These are phyloP conservation scores for Epichloe hybrida DNA, from an alignment of 2,329 filamentous ascomycete genomes.

Conservation along the genomic window DNA sequence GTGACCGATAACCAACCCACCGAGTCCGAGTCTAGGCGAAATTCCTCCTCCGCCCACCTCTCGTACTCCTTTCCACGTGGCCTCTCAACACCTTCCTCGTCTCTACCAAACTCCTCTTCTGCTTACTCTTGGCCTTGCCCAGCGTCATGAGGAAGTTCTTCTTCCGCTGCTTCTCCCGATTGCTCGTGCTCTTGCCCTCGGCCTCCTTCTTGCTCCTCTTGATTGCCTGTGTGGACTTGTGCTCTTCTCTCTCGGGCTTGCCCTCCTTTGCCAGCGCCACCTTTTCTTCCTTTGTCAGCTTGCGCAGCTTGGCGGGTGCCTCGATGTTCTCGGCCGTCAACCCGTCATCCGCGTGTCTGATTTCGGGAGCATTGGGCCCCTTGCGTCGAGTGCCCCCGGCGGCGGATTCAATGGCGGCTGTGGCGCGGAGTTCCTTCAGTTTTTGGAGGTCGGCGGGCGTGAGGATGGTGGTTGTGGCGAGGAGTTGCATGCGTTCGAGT, in stretches of 20 bases:
- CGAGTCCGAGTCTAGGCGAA: slow-evolving; percentile 2
- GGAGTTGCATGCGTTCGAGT: slow-evolving; percentile 45
- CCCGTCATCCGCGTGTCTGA: slow-evolving; percentile 69
- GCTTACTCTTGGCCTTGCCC: slow-evolving; percentile 88
- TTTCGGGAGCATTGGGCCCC: slow-evolving; percentile 30
- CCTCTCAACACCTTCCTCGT: slow-evolving; percentile 67
- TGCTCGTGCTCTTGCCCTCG: slow-evolving; percentile 90
- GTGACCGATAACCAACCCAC: not conserved
- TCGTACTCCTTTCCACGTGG: slow-evolving; percentile 72
- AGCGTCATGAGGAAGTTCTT: slow-evolving; percentile 99
- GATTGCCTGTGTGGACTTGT: slow-evolving; percentile 75
- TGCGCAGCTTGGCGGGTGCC: slow-evolving; percentile 66
- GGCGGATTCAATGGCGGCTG: slow-evolving; percentile 56
- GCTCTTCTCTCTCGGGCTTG: slow-evolving; percentile 62
- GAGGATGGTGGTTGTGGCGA: slow-evolving; percentile 87
- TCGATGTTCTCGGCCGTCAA: slow-evolving; percentile 88
- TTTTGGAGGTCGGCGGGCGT: slow-evolving; percentile 95
- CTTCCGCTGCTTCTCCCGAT: slow-evolving; percentile 89
- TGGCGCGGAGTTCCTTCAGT: slow-evolving; percentile 71
- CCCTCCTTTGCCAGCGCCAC: slow-evolving; percentile 72
- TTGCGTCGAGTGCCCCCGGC: slow-evolving; percentile 32
- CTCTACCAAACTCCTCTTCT: slow-evolving; percentile 84
- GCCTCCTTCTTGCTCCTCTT: slow-evolving; percentile 76
- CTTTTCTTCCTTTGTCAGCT: slow-evolving; percentile 80
- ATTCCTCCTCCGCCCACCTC: slow-evolving; percentile 72